phyloP scores from a whole-genome alignment of 345 rosid species.

The Angophora floribunda region DNA sequence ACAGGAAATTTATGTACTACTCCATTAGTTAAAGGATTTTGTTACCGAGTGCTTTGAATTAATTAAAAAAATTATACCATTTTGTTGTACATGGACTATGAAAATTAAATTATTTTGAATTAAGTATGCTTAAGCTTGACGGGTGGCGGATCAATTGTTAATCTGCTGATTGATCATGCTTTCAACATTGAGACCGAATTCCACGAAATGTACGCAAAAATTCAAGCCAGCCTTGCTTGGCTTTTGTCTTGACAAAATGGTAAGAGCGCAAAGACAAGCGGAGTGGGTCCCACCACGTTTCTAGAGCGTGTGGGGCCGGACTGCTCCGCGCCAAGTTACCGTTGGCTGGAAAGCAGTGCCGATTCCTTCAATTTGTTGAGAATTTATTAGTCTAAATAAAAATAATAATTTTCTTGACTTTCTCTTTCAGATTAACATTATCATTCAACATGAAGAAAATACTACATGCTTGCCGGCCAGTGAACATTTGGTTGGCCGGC shows the following conservation, averaged over 20 bases:
- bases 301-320: background rate
- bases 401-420: background rate
- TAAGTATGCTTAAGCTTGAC: background rate
- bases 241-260: background rate
- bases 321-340: background rate
- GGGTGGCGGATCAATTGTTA: background rate
- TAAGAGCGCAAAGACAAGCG: background rate
- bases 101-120: background rate
- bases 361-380: background rate
- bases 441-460: background rate
- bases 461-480: too few relatives aligned
- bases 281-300: background rate
- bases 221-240: background rate
- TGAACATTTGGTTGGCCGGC: too few relatives aligned
- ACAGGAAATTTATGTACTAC: rapidly evolving
- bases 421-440: background rate
- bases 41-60: rapidly evolving
- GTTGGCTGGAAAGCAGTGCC: background rate
- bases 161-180: background rate
- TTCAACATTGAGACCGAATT: background rate
- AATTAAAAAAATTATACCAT: rapidly evolving
- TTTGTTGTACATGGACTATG: rapidly evolving
- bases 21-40: rapidly evolving
- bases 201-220: background rate
- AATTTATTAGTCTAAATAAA: background rate